phyloP scores from a whole-genome alignment of 345 rosid genomes.

The Toxicodendron radicans region DNA sequence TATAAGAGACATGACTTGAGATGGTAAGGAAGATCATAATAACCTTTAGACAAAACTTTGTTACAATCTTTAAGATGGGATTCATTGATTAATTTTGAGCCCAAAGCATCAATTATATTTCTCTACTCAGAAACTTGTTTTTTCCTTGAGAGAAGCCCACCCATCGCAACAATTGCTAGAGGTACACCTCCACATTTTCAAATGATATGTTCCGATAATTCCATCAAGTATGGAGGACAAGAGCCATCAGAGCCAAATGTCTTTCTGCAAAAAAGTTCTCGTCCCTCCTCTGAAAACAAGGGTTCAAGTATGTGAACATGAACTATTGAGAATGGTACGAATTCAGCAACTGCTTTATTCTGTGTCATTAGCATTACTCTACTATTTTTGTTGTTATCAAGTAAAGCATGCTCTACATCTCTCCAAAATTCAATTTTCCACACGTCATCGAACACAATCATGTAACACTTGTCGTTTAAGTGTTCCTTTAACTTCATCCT shows the following conservation, averaged over 20 bases:
- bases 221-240: too few relatives aligned
- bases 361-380: conserved; percentile 22
- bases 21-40: too few relatives aligned
- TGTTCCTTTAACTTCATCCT: not conserved
- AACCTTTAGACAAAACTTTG: too few relatives aligned
- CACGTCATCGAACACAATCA: conserved; percentile 25
- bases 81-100: too few relatives aligned
- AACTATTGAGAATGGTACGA: not conserved
- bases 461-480: conserved; percentile 13
- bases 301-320: conserved; percentile 12
- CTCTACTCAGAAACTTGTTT: too few relatives aligned
- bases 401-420: conserved; percentile 19
- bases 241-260: not conserved
- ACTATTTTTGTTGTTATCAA: conserved; percentile 14
- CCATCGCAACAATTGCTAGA: too few relatives aligned
- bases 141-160: too few relatives aligned
- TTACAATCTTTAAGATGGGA: too few relatives aligned
- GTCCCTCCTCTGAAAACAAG: not conserved
- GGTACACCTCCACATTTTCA: too few relatives aligned
- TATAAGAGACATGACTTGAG: too few relatives aligned
- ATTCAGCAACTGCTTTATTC: not conserved
- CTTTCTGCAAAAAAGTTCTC: conserved; percentile 17
- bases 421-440: conserved; percentile 24
- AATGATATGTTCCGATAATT: too few relatives aligned
- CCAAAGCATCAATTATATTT: too few relatives aligned